Base-by-base conservation (phyloP, 768 basidiomycete species). In the Tulasnella sp. region DNA sequence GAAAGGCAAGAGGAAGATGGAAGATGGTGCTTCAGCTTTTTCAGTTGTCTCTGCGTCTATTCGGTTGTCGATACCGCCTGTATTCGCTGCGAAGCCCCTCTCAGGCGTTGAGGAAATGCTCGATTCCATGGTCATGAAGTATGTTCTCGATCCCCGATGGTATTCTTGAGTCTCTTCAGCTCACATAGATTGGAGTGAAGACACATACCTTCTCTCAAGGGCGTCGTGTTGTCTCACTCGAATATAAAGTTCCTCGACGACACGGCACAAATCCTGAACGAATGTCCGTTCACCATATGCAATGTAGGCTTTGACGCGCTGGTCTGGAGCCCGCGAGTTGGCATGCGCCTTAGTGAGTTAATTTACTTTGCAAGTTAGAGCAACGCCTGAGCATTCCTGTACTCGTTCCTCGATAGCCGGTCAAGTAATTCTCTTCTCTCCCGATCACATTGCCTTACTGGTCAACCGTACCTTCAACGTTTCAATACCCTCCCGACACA, bases 81-180 rank as follows among this genome's bases (percentile, higher is more conserved):
- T 93, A 62, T 97, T 95, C 84, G 89, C 94, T 21, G 88, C 86
- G 62, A 90, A 93, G 85, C 89, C 92, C n/a, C 87, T 89, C 14
- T 87, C 85, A 56, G 97, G 97, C 9, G 94, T 91, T 24, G 91
- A 93, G 83, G 95, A 98, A 85, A 91, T 96, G 90, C 87, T 98
- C 24, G 96, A 98, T 85, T 94, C 94, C 10, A 93, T 98, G 93
- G 86, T 97, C 19, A 97, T 98, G 97, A 91, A 94, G 97, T 96
- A 83, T 82, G 89, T 86, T 74, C 42, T 40, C 46, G 19, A 27
- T 21, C 27, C 24, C 36, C 34, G 42, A 24, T 21, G 24, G 36
- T 58, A 12, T 52, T 68, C 39, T 44, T 12, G 10, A 80, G 36
- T 5, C n/a, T 24, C 18, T 44, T 31, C 34, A 48, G 58, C 40